Percentiles rank a stretch among this genome's conserved stretches.
Conservation (phyloP, 805 yeast genomes). For the Saccharomycopsis sp. region DNA sequence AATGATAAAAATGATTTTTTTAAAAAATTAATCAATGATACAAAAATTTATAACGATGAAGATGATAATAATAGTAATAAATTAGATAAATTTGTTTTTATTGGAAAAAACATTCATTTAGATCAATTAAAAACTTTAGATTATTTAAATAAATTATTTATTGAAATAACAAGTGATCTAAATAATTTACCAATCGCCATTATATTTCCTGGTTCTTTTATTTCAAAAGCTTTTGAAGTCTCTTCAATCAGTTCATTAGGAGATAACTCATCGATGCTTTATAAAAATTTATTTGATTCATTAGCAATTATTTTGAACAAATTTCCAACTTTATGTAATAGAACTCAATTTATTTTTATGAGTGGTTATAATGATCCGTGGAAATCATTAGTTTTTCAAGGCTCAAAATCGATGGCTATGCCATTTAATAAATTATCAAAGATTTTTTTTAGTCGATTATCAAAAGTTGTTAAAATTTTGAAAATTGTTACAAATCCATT, state of each 20-base stretch:
- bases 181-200: slow-evolving; percentile 47
- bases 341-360: slow-evolving; percentile 54
- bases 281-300: slow-evolving; percentile 62
- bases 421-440: slow-evolving; percentile 70
- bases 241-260: slow-evolving; percentile 42
- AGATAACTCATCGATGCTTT: slow-evolving; percentile 40
- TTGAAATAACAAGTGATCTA: slow-evolving; percentile 39
- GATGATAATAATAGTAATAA: not conserved
- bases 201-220: slow-evolving; percentile 77
- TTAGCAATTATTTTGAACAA: slow-evolving; percentile 55
- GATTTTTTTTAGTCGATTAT: slow-evolving; percentile 58
- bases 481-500: slow-evolving; percentile 70
- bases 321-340: slow-evolving; percentile 41
- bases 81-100: slow-evolving; percentile 48
- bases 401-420: slow-evolving; percentile 44
- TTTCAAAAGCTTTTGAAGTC: slow-evolving; percentile 51
- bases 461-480: slow-evolving; percentile 43
- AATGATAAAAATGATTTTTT: not conserved
- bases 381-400: slow-evolving; percentile 62
- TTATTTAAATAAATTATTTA: slow-evolving; percentile 55
- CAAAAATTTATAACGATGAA: not conserved
- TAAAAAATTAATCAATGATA: slow-evolving; percentile 1
- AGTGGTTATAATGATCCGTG: slow-evolving; percentile 96
- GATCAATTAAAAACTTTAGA: slow-evolving; percentile 50
- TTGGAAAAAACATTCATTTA: slow-evolving; percentile 68